Conservation (phyloP, 1,284 basidiomycete species). For the Phellopilus nigrolimitatus region DNA sequence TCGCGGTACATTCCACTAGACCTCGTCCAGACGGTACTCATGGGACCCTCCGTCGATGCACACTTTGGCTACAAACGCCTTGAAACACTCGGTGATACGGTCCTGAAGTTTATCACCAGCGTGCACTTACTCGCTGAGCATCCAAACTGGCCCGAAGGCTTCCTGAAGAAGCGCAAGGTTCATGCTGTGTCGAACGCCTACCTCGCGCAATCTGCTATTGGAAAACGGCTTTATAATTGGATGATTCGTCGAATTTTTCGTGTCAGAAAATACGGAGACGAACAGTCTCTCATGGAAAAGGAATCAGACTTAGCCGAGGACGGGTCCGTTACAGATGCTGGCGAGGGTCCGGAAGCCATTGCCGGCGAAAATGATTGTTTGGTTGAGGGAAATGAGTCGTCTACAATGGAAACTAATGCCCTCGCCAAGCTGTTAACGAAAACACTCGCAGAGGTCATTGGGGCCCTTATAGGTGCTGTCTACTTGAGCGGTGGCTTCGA, state of each 20-base stretch:
- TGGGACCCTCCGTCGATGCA: conserved; percentile 57
- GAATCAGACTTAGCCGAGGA: conserved; percentile 26
- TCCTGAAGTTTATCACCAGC: conserved; percentile 65
- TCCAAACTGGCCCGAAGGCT: conserved; percentile 76
- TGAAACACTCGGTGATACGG: conserved; percentile 76
- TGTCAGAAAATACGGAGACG: conserved; percentile 57
- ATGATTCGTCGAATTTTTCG: conserved; percentile 61
- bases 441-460: conserved; percentile 71
- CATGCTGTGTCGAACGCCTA: conserved; percentile 70
- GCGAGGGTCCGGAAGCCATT: too few relatives aligned
- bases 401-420: conserved; percentile 28
- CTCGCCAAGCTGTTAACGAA: conserved; percentile 53
- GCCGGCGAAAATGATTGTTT: not conserved
- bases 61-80: conserved; percentile 66
- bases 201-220: conserved; percentile 58
- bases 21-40: conserved; percentile 49
- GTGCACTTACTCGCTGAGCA: conserved; percentile 64
- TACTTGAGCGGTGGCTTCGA: conserved; percentile 65
- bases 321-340: conserved; percentile 23
- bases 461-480: conserved; percentile 74
- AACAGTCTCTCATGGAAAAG: too few relatives aligned
- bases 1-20: conserved; percentile 42
- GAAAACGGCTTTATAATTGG: conserved; percentile 50
- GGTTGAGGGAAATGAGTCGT: conserved; percentile 27
- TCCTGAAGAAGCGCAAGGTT: conserved; percentile 62